Evolutionary conservation across 169 alveolate species (phyloP).

Genomic region (Miamiensis avidus): DNA sequence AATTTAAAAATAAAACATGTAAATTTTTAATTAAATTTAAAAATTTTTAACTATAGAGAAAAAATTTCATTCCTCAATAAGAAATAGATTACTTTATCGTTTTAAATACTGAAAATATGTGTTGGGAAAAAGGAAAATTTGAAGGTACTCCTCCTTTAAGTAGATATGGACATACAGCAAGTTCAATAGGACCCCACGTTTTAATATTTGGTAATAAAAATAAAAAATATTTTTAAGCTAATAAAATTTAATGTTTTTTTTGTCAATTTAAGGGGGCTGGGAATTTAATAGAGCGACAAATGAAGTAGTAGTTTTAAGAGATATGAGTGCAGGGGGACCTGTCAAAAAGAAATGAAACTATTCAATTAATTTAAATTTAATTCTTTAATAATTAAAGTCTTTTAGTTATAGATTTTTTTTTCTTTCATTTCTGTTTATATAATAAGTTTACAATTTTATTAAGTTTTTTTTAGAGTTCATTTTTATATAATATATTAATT

Average conservation of each 20-base stretch:
- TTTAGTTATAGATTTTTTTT: no score
- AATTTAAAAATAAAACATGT: conserved; percentile 37
- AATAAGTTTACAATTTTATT: no score
- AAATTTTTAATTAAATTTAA: no score
- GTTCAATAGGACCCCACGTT: conserved; percentile 87
- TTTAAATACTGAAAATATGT: conserved; percentile 81
- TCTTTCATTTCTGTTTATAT: no score
- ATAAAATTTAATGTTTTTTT: background rate
- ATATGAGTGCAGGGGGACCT: conserved; percentile 33
- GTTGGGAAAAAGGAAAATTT: conserved; percentile 80
- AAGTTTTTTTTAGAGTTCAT: no score
- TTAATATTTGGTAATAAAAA: conserved; percentile 65
- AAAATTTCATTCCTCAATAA: conserved; percentile 53
- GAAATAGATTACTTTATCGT: conserved; percentile 79
- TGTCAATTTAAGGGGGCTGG: conserved; percentile 77
- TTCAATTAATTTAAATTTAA: background rate
- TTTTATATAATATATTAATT: no score
- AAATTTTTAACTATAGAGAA: conserved; percentile 27
- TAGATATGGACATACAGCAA: conserved; percentile 87
- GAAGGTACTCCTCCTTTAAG: conserved; percentile 85
- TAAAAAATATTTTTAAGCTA: background rate
- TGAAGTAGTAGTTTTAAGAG: conserved; percentile 86
- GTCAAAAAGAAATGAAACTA: background rate
- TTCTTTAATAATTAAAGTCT: no score
- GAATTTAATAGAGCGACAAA: conserved; percentile 86